phyloP scores from a whole-genome alignment of 2,329 filamentous ascomycete species.

The Phyllosticta citrichinensis region DNA sequence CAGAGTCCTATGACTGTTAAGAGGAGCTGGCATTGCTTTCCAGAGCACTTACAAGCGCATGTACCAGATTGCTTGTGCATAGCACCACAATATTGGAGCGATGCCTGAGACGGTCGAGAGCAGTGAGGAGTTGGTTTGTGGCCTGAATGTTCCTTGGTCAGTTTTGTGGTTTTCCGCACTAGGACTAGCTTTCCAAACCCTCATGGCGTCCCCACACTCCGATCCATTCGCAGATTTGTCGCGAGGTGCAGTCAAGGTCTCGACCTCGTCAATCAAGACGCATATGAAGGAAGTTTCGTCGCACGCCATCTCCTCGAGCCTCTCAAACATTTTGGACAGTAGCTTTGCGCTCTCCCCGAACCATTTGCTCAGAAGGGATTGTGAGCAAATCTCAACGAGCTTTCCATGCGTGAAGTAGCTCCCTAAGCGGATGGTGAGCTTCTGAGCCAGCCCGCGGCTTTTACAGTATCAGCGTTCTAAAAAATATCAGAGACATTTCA shows the following conservation, averaged over 20 bases:
- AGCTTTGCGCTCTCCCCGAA: slow-evolving; percentile 39
- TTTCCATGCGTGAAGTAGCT: slow-evolving; percentile 25
- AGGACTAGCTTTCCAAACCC: slow-evolving; percentile 20
- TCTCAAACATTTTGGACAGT: slow-evolving; percentile 34
- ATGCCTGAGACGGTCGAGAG: slow-evolving; percentile 35
- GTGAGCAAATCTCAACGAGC: slow-evolving; percentile 38
- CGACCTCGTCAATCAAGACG: slow-evolving; percentile 42
- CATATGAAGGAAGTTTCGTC: slow-evolving; percentile 34
- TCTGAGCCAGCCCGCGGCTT: slow-evolving; percentile 39
- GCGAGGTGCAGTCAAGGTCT: slow-evolving; percentile 37
- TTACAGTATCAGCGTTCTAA: slow-evolving; percentile 10
- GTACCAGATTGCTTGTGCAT: slow-evolving; percentile 41
- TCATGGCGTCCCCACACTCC: slow-evolving; percentile 37
- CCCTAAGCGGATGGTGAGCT: slow-evolving; percentile 37
- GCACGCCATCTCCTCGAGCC: slow-evolving; percentile 25
- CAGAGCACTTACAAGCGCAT: slow-evolving; percentile 20
- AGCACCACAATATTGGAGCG: slow-evolving; percentile 38
- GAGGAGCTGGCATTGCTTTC: background rate
- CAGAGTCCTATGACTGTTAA: slow-evolving; percentile 26
- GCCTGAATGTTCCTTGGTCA: slow-evolving; percentile 18
- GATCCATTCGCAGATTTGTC: slow-evolving; percentile 29
- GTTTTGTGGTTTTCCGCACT: background rate
- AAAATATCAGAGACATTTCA: background rate
- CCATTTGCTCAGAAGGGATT: slow-evolving; percentile 37
- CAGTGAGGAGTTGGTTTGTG: slow-evolving; percentile 41